Percentiles rank a stretch among this genome's conserved stretches.
Evolutionary conservation across 106 monocot species (phyloP).

Genomic region (Narthecium ossifragum): DNA sequence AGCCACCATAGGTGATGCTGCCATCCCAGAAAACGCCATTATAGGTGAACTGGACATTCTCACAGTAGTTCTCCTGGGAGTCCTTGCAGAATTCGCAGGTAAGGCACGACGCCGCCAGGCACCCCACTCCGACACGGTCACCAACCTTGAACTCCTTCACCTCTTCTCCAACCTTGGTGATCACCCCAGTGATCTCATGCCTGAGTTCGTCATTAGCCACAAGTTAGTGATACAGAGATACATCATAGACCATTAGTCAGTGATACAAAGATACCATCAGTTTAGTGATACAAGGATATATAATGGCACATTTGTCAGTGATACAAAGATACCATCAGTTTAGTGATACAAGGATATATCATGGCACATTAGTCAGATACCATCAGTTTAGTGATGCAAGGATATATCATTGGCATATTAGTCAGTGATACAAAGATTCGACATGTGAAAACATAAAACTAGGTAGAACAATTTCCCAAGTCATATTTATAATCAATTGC

Average conservation of each 20-base stretch:
- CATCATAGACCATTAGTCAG: too few relatives aligned
- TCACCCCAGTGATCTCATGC: conserved; percentile 82
- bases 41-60: conserved; percentile 67
- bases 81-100: conserved; percentile 60
- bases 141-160: conserved; percentile 65
- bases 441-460: too few relatives aligned
- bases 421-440: too few relatives aligned
- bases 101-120: conserved; percentile 66
- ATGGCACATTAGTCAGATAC: not conserved
- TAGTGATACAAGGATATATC: not conserved
- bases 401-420: too few relatives aligned
- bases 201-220: conserved; percentile 20
- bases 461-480: too few relatives aligned
- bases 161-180: conserved; percentile 57
- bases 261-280: not conserved
- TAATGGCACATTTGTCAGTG: not conserved
- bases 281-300: not conserved
- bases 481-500: too few relatives aligned
- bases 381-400: not conserved
- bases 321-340: not conserved
- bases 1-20: conserved; percentile 89
- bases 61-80: conserved; percentile 84
- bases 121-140: conserved; percentile 75
- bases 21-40: conserved; percentile 84
- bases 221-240: not conserved